Percentiles rank a stretch among this genome's conserved stretches.
Evolutionary conservation across 1,284 basidiomycete species (phyloP).

Genomic region (Ustilago curta): DNA sequence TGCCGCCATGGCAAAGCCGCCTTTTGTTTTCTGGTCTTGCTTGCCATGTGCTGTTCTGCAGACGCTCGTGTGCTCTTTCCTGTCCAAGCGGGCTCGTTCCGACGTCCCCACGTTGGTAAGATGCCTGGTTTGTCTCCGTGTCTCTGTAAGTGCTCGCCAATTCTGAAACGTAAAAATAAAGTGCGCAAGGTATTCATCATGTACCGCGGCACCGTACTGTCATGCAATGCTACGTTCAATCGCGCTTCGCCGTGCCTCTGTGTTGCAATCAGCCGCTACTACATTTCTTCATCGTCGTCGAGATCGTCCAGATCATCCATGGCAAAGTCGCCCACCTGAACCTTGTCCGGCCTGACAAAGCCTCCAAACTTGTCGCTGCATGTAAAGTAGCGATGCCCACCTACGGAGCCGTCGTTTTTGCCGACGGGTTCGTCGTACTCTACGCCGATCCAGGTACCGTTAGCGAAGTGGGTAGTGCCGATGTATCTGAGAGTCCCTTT

Average conservation of each 20-base stretch:
- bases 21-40: not conserved
- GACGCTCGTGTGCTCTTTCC: not conserved
- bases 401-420: slow-evolving; percentile 91
- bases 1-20: not conserved
- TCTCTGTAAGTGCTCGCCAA: slow-evolving; percentile 3
- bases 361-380: slow-evolving; percentile 82
- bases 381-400: slow-evolving; percentile 85
- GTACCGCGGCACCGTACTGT: no score
- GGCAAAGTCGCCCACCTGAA: slow-evolving; percentile 87
- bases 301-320: slow-evolving; percentile 39
- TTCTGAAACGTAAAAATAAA: no score
- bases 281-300: slow-evolving; percentile 51
- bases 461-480: slow-evolving; percentile 81
- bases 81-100: not conserved
- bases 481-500: slow-evolving; percentile 87
- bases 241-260: not conserved
- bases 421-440: slow-evolving; percentile 97
- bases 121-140: not conserved
- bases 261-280: not conserved
- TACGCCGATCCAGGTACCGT: slow-evolving; percentile 84
- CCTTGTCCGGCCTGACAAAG: slow-evolving; percentile 87
- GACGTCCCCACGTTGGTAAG: not conserved
- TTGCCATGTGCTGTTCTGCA: not conserved
- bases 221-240: not conserved
- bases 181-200: not conserved